Conservation (phyloP, 495 filamentous ascomycete species). For the Penicillium silybi region DNA sequence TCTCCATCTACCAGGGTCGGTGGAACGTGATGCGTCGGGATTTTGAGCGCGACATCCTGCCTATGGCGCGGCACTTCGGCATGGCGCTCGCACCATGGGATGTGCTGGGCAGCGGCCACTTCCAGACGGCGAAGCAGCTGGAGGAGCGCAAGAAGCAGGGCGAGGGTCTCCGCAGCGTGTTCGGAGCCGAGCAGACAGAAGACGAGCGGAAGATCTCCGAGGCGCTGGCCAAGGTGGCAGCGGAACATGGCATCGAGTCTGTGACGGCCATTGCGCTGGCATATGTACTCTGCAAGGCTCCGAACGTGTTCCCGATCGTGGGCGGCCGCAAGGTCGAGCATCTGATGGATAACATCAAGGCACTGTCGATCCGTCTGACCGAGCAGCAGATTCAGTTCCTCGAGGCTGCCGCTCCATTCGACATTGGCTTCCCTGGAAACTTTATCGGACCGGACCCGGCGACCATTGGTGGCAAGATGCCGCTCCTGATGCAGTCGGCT, state of each 20-base stretch:
- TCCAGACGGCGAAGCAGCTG: conserved; percentile 40
- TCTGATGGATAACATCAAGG: conserved; percentile 59
- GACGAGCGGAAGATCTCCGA: conserved; percentile 40
- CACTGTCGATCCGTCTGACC: conserved; percentile 50
- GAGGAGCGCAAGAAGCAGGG: conserved; percentile 27
- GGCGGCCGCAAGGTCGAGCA: conserved; percentile 65
- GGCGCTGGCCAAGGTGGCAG: conserved; percentile 49
- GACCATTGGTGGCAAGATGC: conserved; percentile 36
- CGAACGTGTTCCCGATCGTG: conserved; percentile 74
- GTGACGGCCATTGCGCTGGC: conserved; percentile 63
- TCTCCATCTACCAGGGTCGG: conserved; percentile 61
- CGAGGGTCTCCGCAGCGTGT: conserved; percentile 26
- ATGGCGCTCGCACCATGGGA: conserved; percentile 60
- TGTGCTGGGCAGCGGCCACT: conserved; percentile 50
- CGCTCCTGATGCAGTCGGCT: conserved; percentile 32
- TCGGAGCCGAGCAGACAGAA: conserved; percentile 26
- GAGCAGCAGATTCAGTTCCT: conserved; percentile 55
- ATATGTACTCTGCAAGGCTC: conserved; percentile 69
- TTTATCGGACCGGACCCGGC: conserved; percentile 38
- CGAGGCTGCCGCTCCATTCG: conserved; percentile 46
- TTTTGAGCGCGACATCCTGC: conserved; percentile 55
- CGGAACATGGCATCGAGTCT: conserved; percentile 39
- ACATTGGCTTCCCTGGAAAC: conserved; percentile 50
- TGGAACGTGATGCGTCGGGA: conserved; percentile 55
- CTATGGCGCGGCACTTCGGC: conserved; percentile 51